Base-by-base conservation (phyloP, 306 rosid species). In the Cucurbita ficifolia region DNA sequence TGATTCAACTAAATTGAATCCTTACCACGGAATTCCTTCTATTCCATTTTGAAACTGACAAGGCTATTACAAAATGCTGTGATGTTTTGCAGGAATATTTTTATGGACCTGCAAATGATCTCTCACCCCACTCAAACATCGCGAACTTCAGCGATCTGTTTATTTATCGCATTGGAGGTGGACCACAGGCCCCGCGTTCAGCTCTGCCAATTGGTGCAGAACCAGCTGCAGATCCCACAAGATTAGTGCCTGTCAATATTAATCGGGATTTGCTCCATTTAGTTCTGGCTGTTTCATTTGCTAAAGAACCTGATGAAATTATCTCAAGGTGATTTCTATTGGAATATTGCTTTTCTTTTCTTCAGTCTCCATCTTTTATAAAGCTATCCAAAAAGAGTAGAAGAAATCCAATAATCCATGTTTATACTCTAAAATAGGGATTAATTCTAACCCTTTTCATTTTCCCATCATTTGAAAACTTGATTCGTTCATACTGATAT, bases 151-250 rank as follows among this genome's bases (percentile, higher is more conserved):
- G 87, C 6, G 98, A 94, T 69, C 83, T 94, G 82, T 78, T 79
- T 39, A 84, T 94, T 76, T 89, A 82, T 84, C 95, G 96, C 77
- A 80, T 91, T 77, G 99, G 99, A 29, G 99, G 98, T 1, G 97
- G 97, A 70, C 98, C 98, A 43, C 98, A 94, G 80, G 95, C 98
- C 76, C 98, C 97, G 0, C 96, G 95, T 7, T 94, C 97, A 49
- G 98, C 98, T 70, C 79, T 94, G 87, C 98, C 97, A 49, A 90
- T 94, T 80, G 98, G 99, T 70, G 99, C 99, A 53, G 97, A 94
- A 81, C 99, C 99, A 68, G 89, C 92, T 4, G 96, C 96, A 40
- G 97, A 91, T 68, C 97, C 99, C 48, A 91, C 92, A 29, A 85
- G 97, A 82, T 82, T 91, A 69, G 96, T 86, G 48, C 91, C 89